Conservation (phyloP, 768 basidiomycete genomes). For the Butyriboletus loyo region DNA sequence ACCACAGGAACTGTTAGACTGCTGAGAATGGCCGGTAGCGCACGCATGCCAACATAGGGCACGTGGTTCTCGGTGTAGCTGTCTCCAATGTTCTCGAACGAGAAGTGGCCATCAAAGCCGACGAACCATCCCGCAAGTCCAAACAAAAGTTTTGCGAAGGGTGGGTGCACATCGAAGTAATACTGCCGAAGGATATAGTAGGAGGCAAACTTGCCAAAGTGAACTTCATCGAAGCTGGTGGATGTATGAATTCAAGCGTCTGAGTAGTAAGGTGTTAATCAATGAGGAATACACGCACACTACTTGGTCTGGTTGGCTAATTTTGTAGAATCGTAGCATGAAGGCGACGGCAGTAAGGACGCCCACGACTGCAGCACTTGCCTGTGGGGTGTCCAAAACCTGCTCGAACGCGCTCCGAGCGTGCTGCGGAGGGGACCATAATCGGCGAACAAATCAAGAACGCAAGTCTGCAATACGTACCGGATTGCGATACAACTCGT, state of each 20-base stretch:
- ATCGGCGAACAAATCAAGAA: conserved; percentile 13
- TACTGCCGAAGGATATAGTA: conserved; percentile 92
- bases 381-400: conserved; percentile 58
- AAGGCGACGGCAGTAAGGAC: conserved; percentile 74
- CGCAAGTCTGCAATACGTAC: conserved; percentile 31
- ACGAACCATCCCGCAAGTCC: conserved; percentile 95
- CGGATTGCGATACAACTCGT: conserved; percentile 46
- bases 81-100: conserved; percentile 95
- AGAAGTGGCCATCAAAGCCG: conserved; percentile 92
- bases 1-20: conserved; percentile 88
- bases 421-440: conserved; percentile 37
- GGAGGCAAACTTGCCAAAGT: conserved; percentile 97
- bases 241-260: conserved; percentile 4
- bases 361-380: conserved; percentile 60
- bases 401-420: conserved; percentile 60
- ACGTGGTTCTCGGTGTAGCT: conserved; percentile 84
- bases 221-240: conserved; percentile 91
- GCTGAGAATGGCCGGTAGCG: conserved; percentile 87
- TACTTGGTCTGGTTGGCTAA: conserved; percentile 91
- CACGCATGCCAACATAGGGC: conserved; percentile 91
- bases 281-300: conserved; percentile 55
- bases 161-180: conserved; percentile 99
- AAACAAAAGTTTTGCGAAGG: conserved; percentile 92
- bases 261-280: not conserved
- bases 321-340: conserved; percentile 87